Evolutionary conservation across 192 early-diverging fungal genomes (phyloP).

Genomic region (Coemansia sp.): DNA sequence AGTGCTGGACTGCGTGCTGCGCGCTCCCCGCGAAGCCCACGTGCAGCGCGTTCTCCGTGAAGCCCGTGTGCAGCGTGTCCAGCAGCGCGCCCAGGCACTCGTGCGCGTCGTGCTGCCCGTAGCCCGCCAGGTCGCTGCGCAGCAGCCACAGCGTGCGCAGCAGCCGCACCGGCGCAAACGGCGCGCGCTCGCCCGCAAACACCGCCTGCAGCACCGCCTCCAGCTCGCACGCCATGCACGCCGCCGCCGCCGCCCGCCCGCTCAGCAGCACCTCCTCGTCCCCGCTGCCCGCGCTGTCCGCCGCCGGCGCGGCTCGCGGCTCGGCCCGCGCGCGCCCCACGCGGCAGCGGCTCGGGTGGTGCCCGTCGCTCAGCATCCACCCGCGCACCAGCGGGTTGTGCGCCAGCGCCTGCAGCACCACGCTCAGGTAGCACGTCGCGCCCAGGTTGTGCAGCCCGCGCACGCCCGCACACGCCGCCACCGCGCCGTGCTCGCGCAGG

Average conservation of each 20-base stretch:
- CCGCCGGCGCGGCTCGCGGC: not conserved
- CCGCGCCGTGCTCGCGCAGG: constrained; percentile 32
- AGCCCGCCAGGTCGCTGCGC: constrained; percentile 82
- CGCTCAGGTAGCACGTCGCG: constrained; percentile 95
- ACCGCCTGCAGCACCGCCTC: constrained; percentile 79
- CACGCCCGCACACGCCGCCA: constrained; percentile 56
- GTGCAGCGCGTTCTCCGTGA: constrained; percentile 46
- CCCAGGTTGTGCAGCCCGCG: constrained; percentile 93
- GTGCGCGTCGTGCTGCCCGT: constrained; percentile 96
- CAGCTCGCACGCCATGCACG: constrained; percentile 94
- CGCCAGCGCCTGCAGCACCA: constrained; percentile 84
- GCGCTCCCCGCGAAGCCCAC: too few species aligned
- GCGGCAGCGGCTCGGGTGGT: constrained; percentile 66
- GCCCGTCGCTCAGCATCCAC: constrained; percentile 91
- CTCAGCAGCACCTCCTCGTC: constrained; percentile 12
- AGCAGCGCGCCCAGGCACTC: constrained; percentile 93
- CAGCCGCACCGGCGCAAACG: constrained; percentile 82
- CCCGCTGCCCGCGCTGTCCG: not conserved
- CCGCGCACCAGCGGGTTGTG: constrained; percentile 89
- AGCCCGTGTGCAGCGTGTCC: constrained; percentile 77
- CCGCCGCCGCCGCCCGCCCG: not conserved
- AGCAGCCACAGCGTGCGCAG: constrained; percentile 89
- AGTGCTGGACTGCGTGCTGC: constrained; percentile 12
- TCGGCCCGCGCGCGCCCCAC: constrained; percentile 3
- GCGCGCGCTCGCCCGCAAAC: constrained; percentile 63